These are phyloP conservation scores for Zygosaccharomyces pseudobailii DNA, from an alignment of 1,139 yeast species.

Conservation along the genomic window DNA sequence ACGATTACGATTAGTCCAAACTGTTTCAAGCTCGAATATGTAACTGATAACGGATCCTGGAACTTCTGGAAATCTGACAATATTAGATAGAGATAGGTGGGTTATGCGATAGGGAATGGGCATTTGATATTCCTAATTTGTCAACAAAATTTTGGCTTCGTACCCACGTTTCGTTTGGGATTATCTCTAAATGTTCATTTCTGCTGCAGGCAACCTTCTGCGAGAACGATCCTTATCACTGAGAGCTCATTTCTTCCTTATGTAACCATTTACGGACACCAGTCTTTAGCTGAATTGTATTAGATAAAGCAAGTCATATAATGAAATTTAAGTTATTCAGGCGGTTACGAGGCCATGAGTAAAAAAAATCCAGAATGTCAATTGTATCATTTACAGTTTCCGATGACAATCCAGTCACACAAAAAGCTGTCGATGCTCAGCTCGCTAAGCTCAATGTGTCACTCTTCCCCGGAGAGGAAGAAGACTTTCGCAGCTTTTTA, in stretches of 20 bases:
- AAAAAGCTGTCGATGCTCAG: constrained; percentile 31
- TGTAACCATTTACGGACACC: too few relatives aligned
- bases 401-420: constrained; percentile 30
- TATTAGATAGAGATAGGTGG: neutral
- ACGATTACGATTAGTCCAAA: neutral
- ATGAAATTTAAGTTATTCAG: neutral
- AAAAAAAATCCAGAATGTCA: constrained; percentile 23
- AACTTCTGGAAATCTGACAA: neutral
- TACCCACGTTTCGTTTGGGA: neutral
- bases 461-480: constrained; percentile 31
- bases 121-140: neutral
- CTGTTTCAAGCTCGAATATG: neutral
- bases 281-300: neutral
- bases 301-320: neutral
- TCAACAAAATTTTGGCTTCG: too few relatives aligned
- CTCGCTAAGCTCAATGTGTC: constrained; percentile 32
- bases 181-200: neutral
- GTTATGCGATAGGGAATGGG: neutral
- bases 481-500: constrained; percentile 32
- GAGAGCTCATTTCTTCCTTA: too few relatives aligned
- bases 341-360: neutral
- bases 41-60: neutral
- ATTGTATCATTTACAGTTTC: constrained; percentile 34
- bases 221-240: too few relatives aligned
- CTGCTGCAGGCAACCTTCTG: too few relatives aligned